A percentile compares a stretch with the other conserved stretches of the same genome.
phyloP scores from a whole-genome alignment of 2,329 filamentous ascomycete species.

The Atkinsonella texensis region DNA sequence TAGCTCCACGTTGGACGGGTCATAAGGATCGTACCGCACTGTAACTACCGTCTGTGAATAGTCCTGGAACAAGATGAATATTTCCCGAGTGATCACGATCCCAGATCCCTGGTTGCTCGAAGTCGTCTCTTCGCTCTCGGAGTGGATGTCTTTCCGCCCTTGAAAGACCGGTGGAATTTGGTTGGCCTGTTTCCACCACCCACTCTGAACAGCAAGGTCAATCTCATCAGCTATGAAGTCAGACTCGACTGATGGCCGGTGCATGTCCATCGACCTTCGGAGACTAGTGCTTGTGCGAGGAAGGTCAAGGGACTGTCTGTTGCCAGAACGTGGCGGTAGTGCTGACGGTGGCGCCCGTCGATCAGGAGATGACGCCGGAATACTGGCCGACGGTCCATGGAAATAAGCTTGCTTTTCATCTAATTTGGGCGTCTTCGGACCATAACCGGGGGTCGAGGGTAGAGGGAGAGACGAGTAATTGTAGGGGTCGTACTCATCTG shows the following conservation, averaged over 20 bases:
- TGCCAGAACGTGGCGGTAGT: constrained; percentile 10
- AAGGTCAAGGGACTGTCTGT: constrained; percentile 23
- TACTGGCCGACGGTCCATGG: constrained; percentile 31
- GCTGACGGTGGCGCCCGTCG: constrained; percentile 32
- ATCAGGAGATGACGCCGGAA: constrained; percentile 28
- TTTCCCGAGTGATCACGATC: constrained; percentile 61
- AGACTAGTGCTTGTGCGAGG: constrained; percentile 27
- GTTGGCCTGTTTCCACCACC: constrained; percentile 82
- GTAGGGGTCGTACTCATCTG: constrained; percentile 61
- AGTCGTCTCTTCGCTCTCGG: constrained; percentile 68
- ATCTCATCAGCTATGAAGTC: constrained; percentile 82
- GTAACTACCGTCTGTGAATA: constrained; percentile 91
- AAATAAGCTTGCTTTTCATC: constrained; percentile 35
- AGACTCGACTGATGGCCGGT: constrained; percentile 62
- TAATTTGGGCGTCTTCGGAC: constrained; percentile 25
- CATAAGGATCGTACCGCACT: constrained; percentile 62
- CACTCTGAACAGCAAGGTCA: constrained; percentile 59
- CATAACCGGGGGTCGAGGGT: constrained; percentile 17
- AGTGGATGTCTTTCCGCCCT: constrained; percentile 69
- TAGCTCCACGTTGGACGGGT: constrained; percentile 59
- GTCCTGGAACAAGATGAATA: constrained; percentile 86
- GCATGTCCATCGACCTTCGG: constrained; percentile 60
- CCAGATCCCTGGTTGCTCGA: constrained; percentile 58
- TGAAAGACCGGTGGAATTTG: constrained; percentile 72
- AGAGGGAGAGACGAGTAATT: constrained; percentile 32